Evolutionary conservation across 306 rosid species (phyloP).

Genomic region (Dicorynia guianensis): DNA sequence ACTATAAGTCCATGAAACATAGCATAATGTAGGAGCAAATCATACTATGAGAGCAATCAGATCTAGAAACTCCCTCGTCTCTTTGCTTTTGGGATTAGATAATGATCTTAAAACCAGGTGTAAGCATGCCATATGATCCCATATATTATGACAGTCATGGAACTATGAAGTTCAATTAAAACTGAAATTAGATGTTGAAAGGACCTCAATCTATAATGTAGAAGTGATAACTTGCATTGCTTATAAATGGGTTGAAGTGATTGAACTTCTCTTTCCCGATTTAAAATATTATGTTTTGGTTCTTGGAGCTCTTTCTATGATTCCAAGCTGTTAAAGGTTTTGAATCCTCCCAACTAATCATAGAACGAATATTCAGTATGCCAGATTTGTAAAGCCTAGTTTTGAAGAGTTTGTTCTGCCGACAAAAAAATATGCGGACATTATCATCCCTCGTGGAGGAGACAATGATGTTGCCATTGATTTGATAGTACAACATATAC

Average conservation of each 20-base stretch:
- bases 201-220: background rate
- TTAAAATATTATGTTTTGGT: background rate
- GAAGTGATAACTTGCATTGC: background rate
- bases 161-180: background rate
- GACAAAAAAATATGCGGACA: constrained; percentile 86
- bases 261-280: background rate
- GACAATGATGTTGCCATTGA: constrained; percentile 87
- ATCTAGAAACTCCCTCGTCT: background rate
- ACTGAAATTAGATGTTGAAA: too few relatives aligned
- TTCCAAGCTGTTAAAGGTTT: background rate
- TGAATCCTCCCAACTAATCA: background rate
- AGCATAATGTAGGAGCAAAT: background rate
- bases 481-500: constrained; percentile 85
- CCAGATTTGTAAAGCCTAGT: constrained; percentile 86
- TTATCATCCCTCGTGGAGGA: constrained; percentile 86
- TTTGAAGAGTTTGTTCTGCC: constrained; percentile 89
- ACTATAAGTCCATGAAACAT: background rate
- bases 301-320: background rate
- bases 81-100: background rate
- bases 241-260: background rate
- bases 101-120: background rate
- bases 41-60: background rate
- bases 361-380: constrained; percentile 54
- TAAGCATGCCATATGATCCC: background rate
- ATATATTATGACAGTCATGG: background rate